Evolutionary conservation across 2,329 filamentous ascomycete species (phyloP), one percentile per base, ranked within the genome.

Genomic region (Periconia digitata): DNA sequence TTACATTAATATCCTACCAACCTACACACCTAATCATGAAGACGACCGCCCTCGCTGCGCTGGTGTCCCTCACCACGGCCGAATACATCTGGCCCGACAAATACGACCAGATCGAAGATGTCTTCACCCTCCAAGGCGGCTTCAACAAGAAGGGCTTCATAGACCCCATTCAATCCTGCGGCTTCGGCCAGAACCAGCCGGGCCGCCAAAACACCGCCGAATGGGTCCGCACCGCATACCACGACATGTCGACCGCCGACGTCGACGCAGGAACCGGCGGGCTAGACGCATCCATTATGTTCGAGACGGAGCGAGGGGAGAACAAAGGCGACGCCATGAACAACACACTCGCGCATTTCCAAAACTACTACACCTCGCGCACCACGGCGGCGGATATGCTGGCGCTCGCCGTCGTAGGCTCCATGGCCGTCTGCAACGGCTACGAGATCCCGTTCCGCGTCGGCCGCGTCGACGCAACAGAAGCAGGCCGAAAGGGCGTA

Each of bases 171-270:
- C 5, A 23, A 15, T 50, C 49, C 10, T 62, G 59, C 41, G 50
- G 35, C 13, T 57, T 57, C 32, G 58, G 54, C 32, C 49, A 52
- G 15, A 20, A 16, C 8, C n/a, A 23, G 8, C 58, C 54, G n/a
- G 60, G 56, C 3, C 49, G 56, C n/a, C 59, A 62, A 35, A 62
- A 59, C 15, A 47, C 58, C 3, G 58, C 60, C 5, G 56, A 66
- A 46, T 65, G 67, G 63, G 57, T 71, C 13, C 59, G 69, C 8
- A 66, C 64, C 18, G 62, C 65, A 34, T 71, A 70, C 42, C 69
- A 72, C 48, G 70, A 71, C 39, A 59, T 68, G 41, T 59, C 62
- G 1, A 68, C 66, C 0, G 59, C 59, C 20, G 55, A 70, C 47
- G 56, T 58, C 16, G 47, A 51, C 3, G 56, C 59, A 3, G 63